These are phyloP conservation scores for Lentinula boryana DNA, from an alignment of 768 basidiomycete genomes.

Conservation along the genomic window DNA sequence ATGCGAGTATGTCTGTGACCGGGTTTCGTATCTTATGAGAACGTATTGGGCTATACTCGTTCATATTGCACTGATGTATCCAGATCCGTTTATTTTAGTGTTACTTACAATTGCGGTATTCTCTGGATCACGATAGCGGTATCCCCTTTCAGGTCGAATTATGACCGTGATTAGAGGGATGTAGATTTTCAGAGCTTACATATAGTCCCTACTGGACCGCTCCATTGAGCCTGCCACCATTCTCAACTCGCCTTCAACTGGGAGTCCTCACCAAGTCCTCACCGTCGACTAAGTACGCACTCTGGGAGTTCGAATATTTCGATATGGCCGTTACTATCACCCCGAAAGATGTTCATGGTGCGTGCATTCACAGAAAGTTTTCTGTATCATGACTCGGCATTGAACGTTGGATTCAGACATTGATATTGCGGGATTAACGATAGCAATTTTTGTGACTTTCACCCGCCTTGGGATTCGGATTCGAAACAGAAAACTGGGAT, in stretches of 20 bases:
- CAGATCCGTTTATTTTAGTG: background rate
- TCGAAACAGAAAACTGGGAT: background rate
- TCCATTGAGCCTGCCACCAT: background rate
- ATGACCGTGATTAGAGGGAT: background rate
- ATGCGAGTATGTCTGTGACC: no score
- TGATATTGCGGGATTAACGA: background rate
- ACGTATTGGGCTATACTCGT: background rate
- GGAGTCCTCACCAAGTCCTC: background rate
- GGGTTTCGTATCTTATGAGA: no score
- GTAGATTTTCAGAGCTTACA: background rate
- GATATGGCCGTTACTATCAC: background rate
- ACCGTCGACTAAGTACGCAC: background rate
- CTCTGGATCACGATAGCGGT: background rate
- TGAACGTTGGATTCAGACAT: background rate
- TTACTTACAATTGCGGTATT: background rate
- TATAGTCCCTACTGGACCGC: background rate
- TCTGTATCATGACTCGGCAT: background rate
- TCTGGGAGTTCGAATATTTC: background rate
- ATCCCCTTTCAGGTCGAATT: background rate
- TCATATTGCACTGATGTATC: background rate
- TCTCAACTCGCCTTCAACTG: background rate
- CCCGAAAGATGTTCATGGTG: background rate
- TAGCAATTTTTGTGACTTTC: background rate
- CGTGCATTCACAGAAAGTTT: background rate
- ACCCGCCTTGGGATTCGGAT: background rate